Percentiles rank a stretch among this genome's conserved stretches.
phyloP scores from a whole-genome alignment of 495 filamentous ascomycete genomes.

The Hypoxylon trugodes region DNA sequence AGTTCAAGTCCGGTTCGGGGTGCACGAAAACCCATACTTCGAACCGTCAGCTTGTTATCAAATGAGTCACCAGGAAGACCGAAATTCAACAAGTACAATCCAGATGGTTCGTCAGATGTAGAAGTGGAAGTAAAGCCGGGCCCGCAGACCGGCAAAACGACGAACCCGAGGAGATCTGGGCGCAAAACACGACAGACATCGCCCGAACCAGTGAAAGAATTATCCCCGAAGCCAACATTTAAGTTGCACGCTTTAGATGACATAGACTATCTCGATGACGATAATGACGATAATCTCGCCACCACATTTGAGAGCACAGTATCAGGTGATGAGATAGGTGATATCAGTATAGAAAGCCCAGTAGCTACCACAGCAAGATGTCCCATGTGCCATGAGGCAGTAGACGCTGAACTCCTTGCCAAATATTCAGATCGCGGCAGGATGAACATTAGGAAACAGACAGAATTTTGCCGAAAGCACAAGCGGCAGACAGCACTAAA shows the following conservation, averaged over 20 bases:
- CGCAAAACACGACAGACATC: conserved; percentile 9
- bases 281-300: conserved; percentile 33
- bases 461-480: conserved; percentile 77
- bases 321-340: conserved; percentile 32
- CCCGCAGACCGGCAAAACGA: background rate
- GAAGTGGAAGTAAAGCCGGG: background rate
- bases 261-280: conserved; percentile 20
- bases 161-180: conserved; percentile 7
- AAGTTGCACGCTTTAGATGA: conserved; percentile 40
- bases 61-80: conserved; percentile 16
- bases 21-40: background rate
- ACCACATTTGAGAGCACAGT: conserved; percentile 7
- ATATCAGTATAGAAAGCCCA: conserved; percentile 13
- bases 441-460: conserved; percentile 69
- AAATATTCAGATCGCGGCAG: conserved; percentile 55
- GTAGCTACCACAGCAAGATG: conserved; percentile 50
- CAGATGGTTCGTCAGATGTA: conserved; percentile 9
- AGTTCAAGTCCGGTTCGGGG: conserved; percentile 20
- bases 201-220: conserved; percentile 23
- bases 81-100: conserved; percentile 2
- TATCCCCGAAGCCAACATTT: conserved; percentile 33
- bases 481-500: conserved; percentile 63
- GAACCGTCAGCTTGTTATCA: background rate
- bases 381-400: conserved; percentile 72
- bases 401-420: conserved; percentile 62